Percentiles rank a stretch among this genome's conserved stretches.
Conservation (phyloP, 495 filamentous ascomycete species). For the Lichina pygmaea region DNA sequence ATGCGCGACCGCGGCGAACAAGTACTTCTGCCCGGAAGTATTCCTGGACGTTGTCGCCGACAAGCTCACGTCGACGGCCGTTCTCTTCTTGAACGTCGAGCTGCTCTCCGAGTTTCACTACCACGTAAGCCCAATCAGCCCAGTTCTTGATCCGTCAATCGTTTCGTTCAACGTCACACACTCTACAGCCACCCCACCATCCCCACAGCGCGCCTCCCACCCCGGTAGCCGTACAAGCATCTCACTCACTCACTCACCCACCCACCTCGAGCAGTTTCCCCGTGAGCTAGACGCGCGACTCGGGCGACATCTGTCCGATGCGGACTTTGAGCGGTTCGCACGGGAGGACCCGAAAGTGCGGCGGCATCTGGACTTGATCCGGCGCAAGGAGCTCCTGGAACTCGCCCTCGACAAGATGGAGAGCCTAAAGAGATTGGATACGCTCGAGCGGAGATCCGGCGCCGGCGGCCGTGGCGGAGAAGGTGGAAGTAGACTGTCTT, state of each 20-base stretch:
- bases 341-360: conserved; percentile 74
- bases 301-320: conserved; percentile 50
- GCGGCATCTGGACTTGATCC: conserved; percentile 71
- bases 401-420: conserved; percentile 87
- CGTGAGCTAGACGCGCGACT: conserved; percentile 70
- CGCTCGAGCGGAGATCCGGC: not conserved
- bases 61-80: conserved; percentile 80
- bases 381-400: conserved; percentile 77
- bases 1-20: conserved; percentile 56
- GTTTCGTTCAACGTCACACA: not conserved
- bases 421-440: conserved; percentile 48
- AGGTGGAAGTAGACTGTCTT: no score
- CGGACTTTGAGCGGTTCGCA: conserved; percentile 70
- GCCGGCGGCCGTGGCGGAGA: no score
- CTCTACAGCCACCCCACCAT: not conserved
- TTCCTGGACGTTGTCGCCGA: conserved; percentile 93
- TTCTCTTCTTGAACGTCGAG: conserved; percentile 94
- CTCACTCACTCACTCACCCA: not conserved
- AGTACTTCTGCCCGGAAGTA: conserved; percentile 90
- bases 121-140: conserved; percentile 17
- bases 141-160: no score
- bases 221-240: no score
- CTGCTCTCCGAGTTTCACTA: conserved; percentile 92
- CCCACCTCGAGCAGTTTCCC: conserved; percentile 30
- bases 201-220: no score